Evolutionary conservation across 164 flowering plant species (phyloP), one percentile per base, ranked within the genome.

Genomic region (Cinnamomum chago): DNA sequence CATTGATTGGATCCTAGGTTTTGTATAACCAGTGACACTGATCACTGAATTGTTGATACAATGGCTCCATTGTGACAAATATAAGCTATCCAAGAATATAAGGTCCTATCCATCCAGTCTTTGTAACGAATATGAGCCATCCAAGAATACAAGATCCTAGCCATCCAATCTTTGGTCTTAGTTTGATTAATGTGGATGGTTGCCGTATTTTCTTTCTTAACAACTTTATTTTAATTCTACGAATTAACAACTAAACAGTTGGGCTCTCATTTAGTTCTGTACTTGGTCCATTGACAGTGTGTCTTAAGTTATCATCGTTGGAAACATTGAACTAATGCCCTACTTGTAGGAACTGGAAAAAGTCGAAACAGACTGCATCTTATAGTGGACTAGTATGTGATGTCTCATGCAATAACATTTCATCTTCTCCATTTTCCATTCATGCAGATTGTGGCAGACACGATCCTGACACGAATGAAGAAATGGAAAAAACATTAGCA

Each of bases 401-500:
- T 55, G 20, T 18, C 18, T 15, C 5, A 55, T 55, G 7, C 60
- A 18, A 17, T 14, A 20, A 20, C 60, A 15, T 64, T 64, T n/a
- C 28, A n/a, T n/a, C 18, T 20, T 58, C 35, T 64, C 28, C 25
- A 12, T 64, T 24, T 64, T 64, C 6, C 5, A 5, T 58, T 12
- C 65, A 12, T 77, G 81, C 86, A 88, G 97, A 89, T 23, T 91
- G 92, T 73, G 87, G 83, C n/a, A 82, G 80, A 67, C 68, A 79
- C 67, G 89, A 86, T 80, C 85, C 86, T 6, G 81, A 84, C 3
- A 50, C 81, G 77, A 82, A 72, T 3, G 81, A 79, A 23, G 96
- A 91, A 75, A 82, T 84, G 84, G 77, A 81, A 78, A 86, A 87
- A 77, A 80, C 79, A 51, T 13, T 68, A 2, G 62, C 76, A 64